phyloP scores from a whole-genome alignment of 2,329 filamentous ascomycete genomes.

The Aspergillus pseudoglaucus region DNA sequence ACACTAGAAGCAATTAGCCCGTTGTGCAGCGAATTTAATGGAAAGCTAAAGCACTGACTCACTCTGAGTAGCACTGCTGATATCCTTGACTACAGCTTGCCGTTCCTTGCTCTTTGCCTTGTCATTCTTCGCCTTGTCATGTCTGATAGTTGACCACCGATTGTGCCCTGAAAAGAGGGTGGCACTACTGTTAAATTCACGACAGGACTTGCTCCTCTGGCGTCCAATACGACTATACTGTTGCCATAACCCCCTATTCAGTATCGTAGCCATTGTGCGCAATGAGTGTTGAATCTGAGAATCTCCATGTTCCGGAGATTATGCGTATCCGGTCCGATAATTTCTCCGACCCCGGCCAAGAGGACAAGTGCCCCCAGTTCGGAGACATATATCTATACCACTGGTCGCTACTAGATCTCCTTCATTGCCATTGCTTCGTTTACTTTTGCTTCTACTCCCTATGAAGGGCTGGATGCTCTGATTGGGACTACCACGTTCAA shows the following conservation, averaged over 20 bases:
- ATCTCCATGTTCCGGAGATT: neutral
- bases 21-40: slow-evolving; percentile 6
- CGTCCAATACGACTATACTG: slow-evolving; percentile 4
- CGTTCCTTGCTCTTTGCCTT: slow-evolving; percentile 65
- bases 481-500: slow-evolving; percentile 17
- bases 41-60: slow-evolving; percentile 19
- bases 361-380: slow-evolving; percentile 16
- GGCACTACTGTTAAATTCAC: slow-evolving; percentile 44
- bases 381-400: slow-evolving; percentile 11
- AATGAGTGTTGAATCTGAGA: neutral
- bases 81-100: slow-evolving; percentile 61
- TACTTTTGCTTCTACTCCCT: slow-evolving; percentile 4
- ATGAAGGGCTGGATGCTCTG: slow-evolving; percentile 3
- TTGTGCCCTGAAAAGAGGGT: slow-evolving; percentile 64
- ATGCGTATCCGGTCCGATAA: slow-evolving; percentile 20
- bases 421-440: slow-evolving; percentile 2
- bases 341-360: slow-evolving; percentile 27
- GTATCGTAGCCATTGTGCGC: slow-evolving; percentile 19
- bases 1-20: slow-evolving; percentile 46
- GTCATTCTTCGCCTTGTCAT: slow-evolving; percentile 87
- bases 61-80: slow-evolving; percentile 71
- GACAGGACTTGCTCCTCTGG: slow-evolving; percentile 24
- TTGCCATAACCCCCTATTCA: slow-evolving; percentile 16
- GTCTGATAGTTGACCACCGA: slow-evolving; percentile 93
- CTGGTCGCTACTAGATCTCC: neutral